Conservation (phyloP, 1,284 basidiomycete species). For the Polyporus tsugae region DNA sequence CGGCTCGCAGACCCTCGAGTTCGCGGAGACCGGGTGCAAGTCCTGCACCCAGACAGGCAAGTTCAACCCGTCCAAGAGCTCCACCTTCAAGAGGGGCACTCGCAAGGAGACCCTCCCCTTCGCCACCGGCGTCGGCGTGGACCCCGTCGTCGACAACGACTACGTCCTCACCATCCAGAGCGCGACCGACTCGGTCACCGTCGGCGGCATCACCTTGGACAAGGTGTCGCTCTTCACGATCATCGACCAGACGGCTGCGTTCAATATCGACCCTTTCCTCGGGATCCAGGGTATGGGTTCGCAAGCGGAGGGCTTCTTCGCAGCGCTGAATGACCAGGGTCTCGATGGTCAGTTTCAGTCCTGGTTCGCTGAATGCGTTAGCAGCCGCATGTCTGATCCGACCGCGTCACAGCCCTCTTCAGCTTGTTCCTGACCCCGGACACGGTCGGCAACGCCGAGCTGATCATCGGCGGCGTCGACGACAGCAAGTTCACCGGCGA, state of each 20-base stretch:
- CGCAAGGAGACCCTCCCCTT: constrained; percentile 53
- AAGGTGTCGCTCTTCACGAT: constrained; percentile 55
- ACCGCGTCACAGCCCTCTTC: constrained; percentile 52
- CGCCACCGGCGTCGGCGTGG: constrained; percentile 62
- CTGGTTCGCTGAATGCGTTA: neutral
- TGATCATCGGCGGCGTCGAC: constrained; percentile 63
- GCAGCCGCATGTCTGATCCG: neutral
- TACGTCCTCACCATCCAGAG: constrained; percentile 53
- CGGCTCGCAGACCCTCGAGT: constrained; percentile 56
- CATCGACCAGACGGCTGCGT: constrained; percentile 57
- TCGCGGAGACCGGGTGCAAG: constrained; percentile 57
- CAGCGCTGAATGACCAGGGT: constrained; percentile 53
- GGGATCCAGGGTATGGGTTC: constrained; percentile 63
- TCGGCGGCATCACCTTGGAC: constrained; percentile 52
- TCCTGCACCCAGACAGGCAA: constrained; percentile 53
- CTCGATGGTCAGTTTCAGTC: constrained; percentile 50
- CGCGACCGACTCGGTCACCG: constrained; percentile 54
- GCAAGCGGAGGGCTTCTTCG: constrained; percentile 57
- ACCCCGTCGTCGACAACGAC: constrained; percentile 57
- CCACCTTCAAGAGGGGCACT: constrained; percentile 56
- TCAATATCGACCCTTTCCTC: constrained; percentile 61
- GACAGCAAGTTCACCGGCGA: constrained; percentile 57
- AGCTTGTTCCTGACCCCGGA: constrained; percentile 60
- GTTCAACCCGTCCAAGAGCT: constrained; percentile 57
- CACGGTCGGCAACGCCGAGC: constrained; percentile 56